Evolutionary conservation across 1,284 basidiomycete genomes (phyloP), one percentile per base, ranked within the genome.

Genomic region (Cutaneotrichosporon sp.): DNA sequence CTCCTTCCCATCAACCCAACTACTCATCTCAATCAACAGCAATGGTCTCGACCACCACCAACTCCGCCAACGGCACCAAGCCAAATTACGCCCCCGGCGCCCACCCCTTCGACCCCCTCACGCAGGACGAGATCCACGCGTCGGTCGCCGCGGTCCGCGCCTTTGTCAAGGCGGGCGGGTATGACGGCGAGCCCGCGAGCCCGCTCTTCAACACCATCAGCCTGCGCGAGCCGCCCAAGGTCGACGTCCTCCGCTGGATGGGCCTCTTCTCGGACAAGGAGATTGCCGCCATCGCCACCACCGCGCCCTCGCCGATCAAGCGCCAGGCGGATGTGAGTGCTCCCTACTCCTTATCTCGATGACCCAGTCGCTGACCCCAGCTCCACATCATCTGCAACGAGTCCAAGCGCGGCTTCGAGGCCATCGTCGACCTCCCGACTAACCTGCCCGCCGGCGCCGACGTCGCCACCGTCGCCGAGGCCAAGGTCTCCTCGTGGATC

Each of bases 41-140:
- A 24, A 43, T 36, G 45, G 56, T 53, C 54, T 50, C 46, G 29
- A 46, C 59, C 13, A 46, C 59, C 13, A 53, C 18, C 24, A 46
- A 36, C 24, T 11, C 38, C 27, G 7, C 38, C 34, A 46, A 46
- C 18, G 38, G 38, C 18, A 56, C 55, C 33, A 61, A 62, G 51
- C 54, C 59, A 24, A 49, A 36, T 38, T 29, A 6, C 38, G 38
- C 38, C 38, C 38, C 60, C 4, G 31, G 53, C 36, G 70, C 70
- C 20, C 81, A 82, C 69, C 81, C 81, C 16, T 76, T 81, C 58
- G 81, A 82, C 65, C 79, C 81, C 22, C 73, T 82, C 49, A 71
- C 73, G 16, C 59, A 72, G 10, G 60, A 34, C 5, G 81, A 82
- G 73, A 79, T 81, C 67, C 58, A 54, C 11, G 34, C 58, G n/a